A percentile compares a stretch with the other conserved stretches of the same genome.
These are phyloP conservation scores for Pyrenophora seminiperda DNA, from an alignment of 2,329 filamentous ascomycete species.

Conservation along the genomic window DNA sequence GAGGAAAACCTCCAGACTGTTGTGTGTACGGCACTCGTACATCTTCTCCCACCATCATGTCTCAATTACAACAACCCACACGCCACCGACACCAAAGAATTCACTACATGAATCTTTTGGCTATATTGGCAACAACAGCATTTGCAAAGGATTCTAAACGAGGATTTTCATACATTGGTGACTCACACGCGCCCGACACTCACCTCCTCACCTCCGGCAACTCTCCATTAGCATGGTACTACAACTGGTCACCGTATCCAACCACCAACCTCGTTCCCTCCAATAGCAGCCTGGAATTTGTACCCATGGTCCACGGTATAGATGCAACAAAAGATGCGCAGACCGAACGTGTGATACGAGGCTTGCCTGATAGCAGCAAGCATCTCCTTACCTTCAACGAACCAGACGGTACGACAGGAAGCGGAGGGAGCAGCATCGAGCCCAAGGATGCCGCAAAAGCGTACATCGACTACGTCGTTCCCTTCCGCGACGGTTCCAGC, in stretches of 20 bases:
- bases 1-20: not conserved
- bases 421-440: slow-evolving; percentile 68
- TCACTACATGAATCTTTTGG: slow-evolving; percentile 5
- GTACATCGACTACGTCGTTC: slow-evolving; percentile 75
- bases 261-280: slow-evolving; percentile 59
- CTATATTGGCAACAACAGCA: slow-evolving; percentile 13
- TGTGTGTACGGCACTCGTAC: not conserved
- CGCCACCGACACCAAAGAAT: slow-evolving; percentile 5
- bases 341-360: slow-evolving; percentile 65
- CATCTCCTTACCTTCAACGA: slow-evolving; percentile 80
- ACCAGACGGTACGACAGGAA: slow-evolving; percentile 65
- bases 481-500: slow-evolving; percentile 61
- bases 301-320: slow-evolving; percentile 80
- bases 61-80: slow-evolving; percentile 1
- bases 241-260: slow-evolving; percentile 69
- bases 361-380: slow-evolving; percentile 63
- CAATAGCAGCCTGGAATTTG: slow-evolving; percentile 66
- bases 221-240: slow-evolving; percentile 78
- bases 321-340: slow-evolving; percentile 47
- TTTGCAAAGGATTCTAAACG: slow-evolving; percentile 63
- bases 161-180: slow-evolving; percentile 72
- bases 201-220: slow-evolving; percentile 66
- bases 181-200: slow-evolving; percentile 62
- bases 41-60: slow-evolving; percentile 3
- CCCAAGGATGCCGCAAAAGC: slow-evolving; percentile 68